Evolutionary conservation across 306 rosid species (phyloP).

Genomic region (Dicorynia guianensis): DNA sequence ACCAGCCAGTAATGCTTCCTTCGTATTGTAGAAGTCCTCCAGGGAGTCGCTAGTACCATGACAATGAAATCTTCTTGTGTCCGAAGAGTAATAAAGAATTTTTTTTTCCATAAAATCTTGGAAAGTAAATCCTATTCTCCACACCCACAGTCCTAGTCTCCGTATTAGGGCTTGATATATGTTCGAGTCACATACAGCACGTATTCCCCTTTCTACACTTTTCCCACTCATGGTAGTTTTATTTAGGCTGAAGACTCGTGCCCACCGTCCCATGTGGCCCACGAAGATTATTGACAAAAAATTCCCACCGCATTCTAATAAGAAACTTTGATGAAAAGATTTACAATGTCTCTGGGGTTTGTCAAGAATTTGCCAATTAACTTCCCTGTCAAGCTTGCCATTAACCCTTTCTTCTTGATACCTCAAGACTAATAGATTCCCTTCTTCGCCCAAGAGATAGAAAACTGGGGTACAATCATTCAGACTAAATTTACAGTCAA

Average conservation of each 20-base stretch:
- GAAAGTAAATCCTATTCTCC: conserved; percentile 11
- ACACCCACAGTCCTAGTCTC: not conserved
- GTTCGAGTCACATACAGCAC: not conserved
- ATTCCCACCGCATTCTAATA: not conserved
- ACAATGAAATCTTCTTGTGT: conserved; percentile 18
- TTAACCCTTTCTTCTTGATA: not conserved
- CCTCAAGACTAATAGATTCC: not conserved
- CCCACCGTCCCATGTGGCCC: not conserved
- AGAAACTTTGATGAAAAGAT: not conserved
- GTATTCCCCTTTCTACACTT: not conserved
- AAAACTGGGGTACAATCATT: no score
- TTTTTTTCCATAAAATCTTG: not conserved
- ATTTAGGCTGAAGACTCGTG: not conserved
- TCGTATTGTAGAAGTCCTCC: not conserved
- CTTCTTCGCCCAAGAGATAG: not conserved
- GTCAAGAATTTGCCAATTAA: not conserved
- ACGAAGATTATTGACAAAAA: conserved; percentile 16
- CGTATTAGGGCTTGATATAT: not conserved
- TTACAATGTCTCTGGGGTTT: not conserved
- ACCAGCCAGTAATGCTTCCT: not conserved
- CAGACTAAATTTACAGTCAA: no score
- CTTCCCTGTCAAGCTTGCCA: not conserved
- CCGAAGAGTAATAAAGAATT: not conserved
- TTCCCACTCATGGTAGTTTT: not conserved
- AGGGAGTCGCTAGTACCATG: not conserved